Evolutionary conservation across 2,329 filamentous ascomycete genomes (phyloP).

Genomic region (Claviceps fusiformis): DNA sequence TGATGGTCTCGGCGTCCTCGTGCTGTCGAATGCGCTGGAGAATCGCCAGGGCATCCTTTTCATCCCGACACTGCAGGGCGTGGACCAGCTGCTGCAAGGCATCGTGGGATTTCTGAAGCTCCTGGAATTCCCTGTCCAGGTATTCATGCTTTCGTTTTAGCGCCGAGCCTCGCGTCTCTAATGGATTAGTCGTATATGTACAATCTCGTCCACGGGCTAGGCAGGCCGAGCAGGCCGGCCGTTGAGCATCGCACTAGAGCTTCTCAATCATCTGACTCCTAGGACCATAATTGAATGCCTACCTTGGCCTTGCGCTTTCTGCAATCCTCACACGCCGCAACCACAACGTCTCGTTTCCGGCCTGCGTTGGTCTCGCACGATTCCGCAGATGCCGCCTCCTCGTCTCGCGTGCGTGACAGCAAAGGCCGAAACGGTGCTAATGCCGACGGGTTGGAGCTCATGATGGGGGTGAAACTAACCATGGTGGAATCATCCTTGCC

Average conservation of each 20-base stretch:
- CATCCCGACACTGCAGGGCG: not conserved
- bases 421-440: not conserved
- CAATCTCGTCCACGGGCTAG: not conserved
- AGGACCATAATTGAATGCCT: not conserved
- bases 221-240: not conserved
- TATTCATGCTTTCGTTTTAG: not conserved
- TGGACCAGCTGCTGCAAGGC: not conserved
- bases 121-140: not conserved
- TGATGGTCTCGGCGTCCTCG: not conserved
- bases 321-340: slow-evolving; percentile 1
- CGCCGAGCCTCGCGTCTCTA: not conserved
- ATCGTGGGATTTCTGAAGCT: not conserved
- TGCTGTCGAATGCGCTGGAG: not conserved
- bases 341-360: not conserved
- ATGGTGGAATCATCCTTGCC: not conserved
- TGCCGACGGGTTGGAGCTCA: not conserved
- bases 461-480: not conserved
- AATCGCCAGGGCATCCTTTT: not conserved
- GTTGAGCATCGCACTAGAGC: not conserved
- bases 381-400: not conserved
- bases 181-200: not conserved
- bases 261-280: not conserved
- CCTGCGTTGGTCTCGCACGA: not conserved
- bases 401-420: not conserved
- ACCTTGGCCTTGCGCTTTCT: slow-evolving; percentile 1